Conservation (phyloP, 148 eudicot species). For the Limonium bicolor region DNA sequence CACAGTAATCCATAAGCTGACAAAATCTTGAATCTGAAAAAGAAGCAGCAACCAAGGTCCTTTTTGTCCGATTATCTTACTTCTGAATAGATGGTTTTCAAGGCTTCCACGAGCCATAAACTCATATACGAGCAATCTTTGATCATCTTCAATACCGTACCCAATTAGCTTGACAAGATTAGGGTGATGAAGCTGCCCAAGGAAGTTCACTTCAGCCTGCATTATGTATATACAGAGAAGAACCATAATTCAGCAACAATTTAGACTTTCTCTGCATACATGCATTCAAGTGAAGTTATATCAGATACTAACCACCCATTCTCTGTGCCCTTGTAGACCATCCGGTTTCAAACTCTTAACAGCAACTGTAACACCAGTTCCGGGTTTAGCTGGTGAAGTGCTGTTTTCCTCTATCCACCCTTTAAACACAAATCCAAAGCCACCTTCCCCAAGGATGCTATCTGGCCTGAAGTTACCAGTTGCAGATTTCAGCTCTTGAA, state of each 20-base stretch:
- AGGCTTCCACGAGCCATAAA: constrained; percentile 72
- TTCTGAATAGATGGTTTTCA: constrained; percentile 64
- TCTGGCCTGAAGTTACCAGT: constrained; percentile 66
- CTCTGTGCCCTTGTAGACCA: constrained; percentile 78
- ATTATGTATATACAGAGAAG: no score
- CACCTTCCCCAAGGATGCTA: constrained; percentile 67
- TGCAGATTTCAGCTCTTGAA: constrained; percentile 47
- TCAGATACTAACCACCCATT: constrained; percentile 93
- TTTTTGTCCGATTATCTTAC: constrained; percentile 16
- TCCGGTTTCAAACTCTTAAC: constrained; percentile 63
- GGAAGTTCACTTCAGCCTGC: constrained; percentile 64
- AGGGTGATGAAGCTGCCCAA: constrained; percentile 48
- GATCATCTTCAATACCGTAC: constrained; percentile 71
- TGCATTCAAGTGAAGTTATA: no score
- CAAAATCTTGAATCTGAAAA: no score
- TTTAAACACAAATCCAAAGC: constrained; percentile 63
- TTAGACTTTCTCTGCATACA: no score
- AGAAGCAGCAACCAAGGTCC: no score
- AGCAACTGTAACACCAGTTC: constrained; percentile 64
- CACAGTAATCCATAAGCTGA: no score
- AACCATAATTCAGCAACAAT: not conserved
- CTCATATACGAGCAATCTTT: constrained; percentile 51
- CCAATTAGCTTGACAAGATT: constrained; percentile 61
- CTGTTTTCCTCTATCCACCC: constrained; percentile 77
- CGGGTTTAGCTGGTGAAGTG: constrained; percentile 63